Percentiles rank a stretch among this genome's conserved stretches.
Conservation (phyloP, 1,284 basidiomycete species). For the Cryptococcus deneoformans region DNA sequence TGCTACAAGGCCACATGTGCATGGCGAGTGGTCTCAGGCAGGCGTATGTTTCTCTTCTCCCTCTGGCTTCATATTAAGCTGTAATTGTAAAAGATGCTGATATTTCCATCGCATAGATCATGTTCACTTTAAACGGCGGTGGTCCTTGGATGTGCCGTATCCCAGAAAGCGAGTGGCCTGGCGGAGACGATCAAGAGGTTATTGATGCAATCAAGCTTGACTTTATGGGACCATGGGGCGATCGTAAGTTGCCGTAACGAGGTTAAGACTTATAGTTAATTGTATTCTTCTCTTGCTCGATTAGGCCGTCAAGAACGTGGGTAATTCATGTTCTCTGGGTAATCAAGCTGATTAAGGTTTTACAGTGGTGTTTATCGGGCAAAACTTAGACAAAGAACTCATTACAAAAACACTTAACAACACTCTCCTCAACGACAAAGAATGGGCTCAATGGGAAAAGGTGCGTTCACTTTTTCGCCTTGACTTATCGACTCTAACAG, state of each 20-base stretch:
- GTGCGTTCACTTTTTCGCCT: constrained; percentile 7
- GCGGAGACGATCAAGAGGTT: constrained; percentile 41
- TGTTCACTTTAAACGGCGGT: constrained; percentile 50
- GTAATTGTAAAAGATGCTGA: background rate
- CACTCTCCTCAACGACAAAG: constrained; percentile 47
- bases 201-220: constrained; percentile 48
- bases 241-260: constrained; percentile 28
- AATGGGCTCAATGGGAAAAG: constrained; percentile 48
- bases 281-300: background rate
- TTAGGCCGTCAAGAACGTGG: constrained; percentile 44
- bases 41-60: constrained; percentile 35
- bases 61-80: background rate
- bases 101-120: constrained; percentile 19
- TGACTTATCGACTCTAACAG: background rate
- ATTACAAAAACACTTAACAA: constrained; percentile 46
- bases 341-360: background rate
- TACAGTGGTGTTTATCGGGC: constrained; percentile 43
- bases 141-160: constrained; percentile 50
- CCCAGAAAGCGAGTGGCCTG: constrained; percentile 47
- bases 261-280: background rate
- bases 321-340: background rate
- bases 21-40: constrained; percentile 54
- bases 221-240: constrained; percentile 51
- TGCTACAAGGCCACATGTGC: constrained; percentile 37
- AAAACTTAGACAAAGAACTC: constrained; percentile 38